Conservation (phyloP, 176 grass and related monocot genomes). For the Oryza australiensis region DNA sequence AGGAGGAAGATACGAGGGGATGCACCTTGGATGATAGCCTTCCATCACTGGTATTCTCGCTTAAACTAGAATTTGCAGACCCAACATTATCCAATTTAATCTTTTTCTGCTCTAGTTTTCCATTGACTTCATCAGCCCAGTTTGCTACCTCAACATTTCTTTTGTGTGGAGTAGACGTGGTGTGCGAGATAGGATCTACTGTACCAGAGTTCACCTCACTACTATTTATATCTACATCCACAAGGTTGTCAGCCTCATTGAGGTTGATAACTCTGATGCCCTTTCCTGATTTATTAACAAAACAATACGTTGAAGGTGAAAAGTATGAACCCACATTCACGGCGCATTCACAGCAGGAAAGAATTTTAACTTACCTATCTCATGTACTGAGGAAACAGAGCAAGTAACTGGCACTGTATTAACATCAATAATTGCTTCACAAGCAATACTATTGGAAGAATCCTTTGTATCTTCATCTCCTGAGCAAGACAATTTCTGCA, state of each 20-base stretch:
- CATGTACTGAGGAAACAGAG: conserved; percentile 27
- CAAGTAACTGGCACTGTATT: conserved; percentile 18
- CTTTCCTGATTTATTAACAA: conserved; percentile 41
- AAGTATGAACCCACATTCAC: background rate
- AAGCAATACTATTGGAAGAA: background rate
- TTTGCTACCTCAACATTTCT: conserved; percentile 36
- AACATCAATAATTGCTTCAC: conserved; percentile 32
- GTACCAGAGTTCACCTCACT: conserved; percentile 10
- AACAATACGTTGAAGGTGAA: background rate
- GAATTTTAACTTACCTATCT: conserved; percentile 36
- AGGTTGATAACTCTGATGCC: conserved; percentile 25
- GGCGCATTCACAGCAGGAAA: background rate
- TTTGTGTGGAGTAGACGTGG: conserved; percentile 29
- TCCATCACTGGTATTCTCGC: conserved; percentile 39
- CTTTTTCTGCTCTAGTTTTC: conserved; percentile 57
- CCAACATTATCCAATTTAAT: conserved; percentile 49
- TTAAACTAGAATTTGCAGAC: conserved; percentile 30
- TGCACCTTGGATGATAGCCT: conserved; percentile 53
- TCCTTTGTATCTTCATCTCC: conserved; percentile 10
- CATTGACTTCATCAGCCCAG: conserved; percentile 30
- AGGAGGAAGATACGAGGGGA: conserved; percentile 35
- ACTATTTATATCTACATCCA: conserved; percentile 32
- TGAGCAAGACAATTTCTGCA: conserved; percentile 43
- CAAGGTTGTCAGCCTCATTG: conserved; percentile 34
- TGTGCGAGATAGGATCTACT: conserved; percentile 16